These are phyloP conservation scores for Calcarisporium arbuscula DNA, from an alignment of 2,329 filamentous ascomycete genomes.

Conservation along the genomic window DNA sequence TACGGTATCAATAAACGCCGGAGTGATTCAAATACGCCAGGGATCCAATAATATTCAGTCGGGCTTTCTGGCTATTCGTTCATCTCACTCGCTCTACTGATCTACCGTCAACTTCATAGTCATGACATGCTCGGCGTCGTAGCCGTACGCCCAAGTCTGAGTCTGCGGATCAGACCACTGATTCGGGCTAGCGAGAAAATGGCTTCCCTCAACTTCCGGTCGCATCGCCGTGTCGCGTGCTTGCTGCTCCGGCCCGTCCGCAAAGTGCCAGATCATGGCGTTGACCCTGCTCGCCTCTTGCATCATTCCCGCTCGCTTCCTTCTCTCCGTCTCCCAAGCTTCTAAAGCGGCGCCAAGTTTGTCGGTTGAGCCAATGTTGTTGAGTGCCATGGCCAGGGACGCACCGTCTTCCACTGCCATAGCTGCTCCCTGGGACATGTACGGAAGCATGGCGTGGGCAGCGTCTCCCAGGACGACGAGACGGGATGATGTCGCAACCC, in stretches of 20 bases:
- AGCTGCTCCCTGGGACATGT: slow-evolving; percentile 37
- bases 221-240: slow-evolving; percentile 35
- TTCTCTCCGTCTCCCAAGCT: slow-evolving; percentile 30
- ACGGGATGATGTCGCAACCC: slow-evolving; percentile 21
- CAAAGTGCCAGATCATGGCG: slow-evolving; percentile 39
- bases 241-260: slow-evolving; percentile 33
- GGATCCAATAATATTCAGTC: too few relatives aligned
- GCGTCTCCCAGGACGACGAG: slow-evolving; percentile 34
- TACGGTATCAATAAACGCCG: too few relatives aligned
- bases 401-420: slow-evolving; percentile 38
- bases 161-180: slow-evolving; percentile 42
- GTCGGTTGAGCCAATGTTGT: slow-evolving; percentile 15
- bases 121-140: slow-evolving; percentile 36
- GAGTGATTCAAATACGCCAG: too few relatives aligned
- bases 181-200: slow-evolving; percentile 34
- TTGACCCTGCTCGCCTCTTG: slow-evolving; percentile 40
- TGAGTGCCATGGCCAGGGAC: slow-evolving; percentile 26
- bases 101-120: too few relatives aligned
- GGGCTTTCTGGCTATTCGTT: too few relatives aligned
- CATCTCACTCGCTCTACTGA: too few relatives aligned
- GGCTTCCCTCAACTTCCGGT: slow-evolving; percentile 29
- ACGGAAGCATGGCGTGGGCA: slow-evolving; percentile 37
- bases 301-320: slow-evolving; percentile 28
- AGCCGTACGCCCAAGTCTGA: slow-evolving; percentile 41
- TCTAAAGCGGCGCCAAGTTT: slow-evolving; percentile 25